Evolutionary conservation across 257 asterid species (phyloP).

Genomic region (Galeopsis tetrahit): DNA sequence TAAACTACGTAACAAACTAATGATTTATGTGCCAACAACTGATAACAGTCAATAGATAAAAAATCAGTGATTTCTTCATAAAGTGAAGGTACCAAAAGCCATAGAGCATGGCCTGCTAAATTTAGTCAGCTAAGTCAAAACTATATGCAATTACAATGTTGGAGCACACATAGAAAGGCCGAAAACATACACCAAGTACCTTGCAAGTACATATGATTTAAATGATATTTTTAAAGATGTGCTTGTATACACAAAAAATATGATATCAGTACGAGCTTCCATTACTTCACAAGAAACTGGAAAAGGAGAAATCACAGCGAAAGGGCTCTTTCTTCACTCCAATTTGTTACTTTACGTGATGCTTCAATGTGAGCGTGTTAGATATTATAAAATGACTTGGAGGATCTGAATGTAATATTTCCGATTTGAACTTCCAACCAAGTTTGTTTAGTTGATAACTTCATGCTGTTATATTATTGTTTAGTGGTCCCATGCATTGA

Average conservation of each 20-base stretch:
- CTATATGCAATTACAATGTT: neutral
- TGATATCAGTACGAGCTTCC: neutral
- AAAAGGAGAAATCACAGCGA: neutral
- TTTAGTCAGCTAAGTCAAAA: slow-evolving; percentile 13
- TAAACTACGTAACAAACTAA: too few species aligned
- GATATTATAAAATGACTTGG: neutral
- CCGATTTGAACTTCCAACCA: neutral
- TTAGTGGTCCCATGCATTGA: too few species aligned
- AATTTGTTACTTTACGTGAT: neutral
- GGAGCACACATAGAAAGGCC: neutral
- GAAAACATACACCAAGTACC: neutral
- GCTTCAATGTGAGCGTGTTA: neutral
- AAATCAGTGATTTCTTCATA: neutral
- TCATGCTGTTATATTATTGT: neutral
- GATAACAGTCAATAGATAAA: slow-evolving; percentile 3
- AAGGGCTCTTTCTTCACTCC: neutral
- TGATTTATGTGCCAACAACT: slow-evolving; percentile 3
- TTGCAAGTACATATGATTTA: neutral
- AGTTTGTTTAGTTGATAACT: neutral
- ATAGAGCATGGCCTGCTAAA: neutral
- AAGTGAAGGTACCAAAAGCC: neutral
- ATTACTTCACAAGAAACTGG: neutral
- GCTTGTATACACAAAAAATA: neutral
- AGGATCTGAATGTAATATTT: neutral
- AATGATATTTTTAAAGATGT: neutral